A percentile compares a stretch with the other conserved stretches of the same genome.
These are phyloP conservation scores for Cornus florida DNA, from an alignment of 148 eudicot genomes.

Conservation along the genomic window DNA sequence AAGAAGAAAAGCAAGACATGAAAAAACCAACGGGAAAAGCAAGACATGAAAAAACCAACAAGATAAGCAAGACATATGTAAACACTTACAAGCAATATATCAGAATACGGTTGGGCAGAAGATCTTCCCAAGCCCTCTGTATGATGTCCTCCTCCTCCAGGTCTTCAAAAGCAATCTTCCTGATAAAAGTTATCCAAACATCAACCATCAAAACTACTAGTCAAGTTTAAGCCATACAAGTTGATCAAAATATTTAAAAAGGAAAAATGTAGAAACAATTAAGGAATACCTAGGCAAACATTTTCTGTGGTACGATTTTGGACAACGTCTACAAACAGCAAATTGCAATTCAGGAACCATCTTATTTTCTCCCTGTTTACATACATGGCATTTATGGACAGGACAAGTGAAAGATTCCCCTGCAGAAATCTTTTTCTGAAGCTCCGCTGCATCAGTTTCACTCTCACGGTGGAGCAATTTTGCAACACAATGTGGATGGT, in stretches of 20 bases:
- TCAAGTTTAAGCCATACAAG: not conserved
- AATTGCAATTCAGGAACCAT: constrained; percentile 51
- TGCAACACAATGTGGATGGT: constrained; percentile 87
- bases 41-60: not conserved
- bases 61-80: not conserved
- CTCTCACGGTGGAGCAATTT: constrained; percentile 49
- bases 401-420: constrained; percentile 88
- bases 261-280: not conserved
- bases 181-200: constrained; percentile 34
- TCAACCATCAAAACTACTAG: not conserved
- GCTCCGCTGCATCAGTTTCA: constrained; percentile 49
- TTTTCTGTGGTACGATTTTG: constrained; percentile 82
- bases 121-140: constrained; percentile 84
- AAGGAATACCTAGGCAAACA: constrained; percentile 78
- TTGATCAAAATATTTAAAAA: too few relatives aligned
- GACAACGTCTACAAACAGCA: constrained; percentile 97
- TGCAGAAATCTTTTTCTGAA: constrained; percentile 49
- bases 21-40: not conserved
- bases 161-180: constrained; percentile 63
- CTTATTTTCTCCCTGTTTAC: constrained; percentile 63
- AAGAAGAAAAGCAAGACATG: not conserved
- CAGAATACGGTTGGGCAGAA: constrained; percentile 73
- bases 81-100: constrained; percentile 89
- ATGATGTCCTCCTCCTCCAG: constrained; percentile 38
- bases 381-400: constrained; percentile 59